Percentiles rank a stretch among this genome's conserved stretches.
Conservation (phyloP, 1,139 yeast species). For the Hyphopichia fennica region DNA sequence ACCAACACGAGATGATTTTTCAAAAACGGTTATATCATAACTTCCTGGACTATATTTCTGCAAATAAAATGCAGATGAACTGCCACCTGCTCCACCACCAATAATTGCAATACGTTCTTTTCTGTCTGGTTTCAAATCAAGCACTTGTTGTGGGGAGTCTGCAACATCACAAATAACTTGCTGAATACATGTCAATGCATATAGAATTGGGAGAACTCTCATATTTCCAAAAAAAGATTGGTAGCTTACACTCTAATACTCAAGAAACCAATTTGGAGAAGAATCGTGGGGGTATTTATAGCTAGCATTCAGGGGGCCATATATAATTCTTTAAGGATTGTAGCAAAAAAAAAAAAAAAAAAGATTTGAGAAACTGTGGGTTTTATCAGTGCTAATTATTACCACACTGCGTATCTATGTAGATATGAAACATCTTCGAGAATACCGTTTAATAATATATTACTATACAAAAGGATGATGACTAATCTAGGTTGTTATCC, state of each 20-base stretch:
- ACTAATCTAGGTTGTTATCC: constrained; percentile 60
- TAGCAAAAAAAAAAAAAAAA: too few species aligned
- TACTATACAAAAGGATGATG: not conserved
- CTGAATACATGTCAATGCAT: not conserved
- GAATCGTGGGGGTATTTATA: too few species aligned
- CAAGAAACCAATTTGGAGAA: too few species aligned
- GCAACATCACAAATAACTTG: not conserved
- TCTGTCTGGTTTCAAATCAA: not conserved
- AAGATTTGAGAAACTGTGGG: too few species aligned
- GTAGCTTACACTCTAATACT: too few species aligned
- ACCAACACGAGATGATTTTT: constrained; percentile 29
- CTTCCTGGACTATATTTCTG: constrained; percentile 23
- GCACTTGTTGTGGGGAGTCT: constrained; percentile 1
- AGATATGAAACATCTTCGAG: not conserved
- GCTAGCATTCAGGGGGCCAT: too few species aligned
- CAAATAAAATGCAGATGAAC: constrained; percentile 40
- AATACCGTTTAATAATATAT: too few species aligned
- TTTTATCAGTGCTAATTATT: too few species aligned
- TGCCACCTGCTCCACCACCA: constrained; percentile 52
- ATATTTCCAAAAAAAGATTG: too few species aligned
- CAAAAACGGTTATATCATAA: constrained; percentile 33
- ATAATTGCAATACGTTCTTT: constrained; percentile 29
- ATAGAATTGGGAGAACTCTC: too few species aligned
- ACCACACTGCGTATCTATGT: too few species aligned
- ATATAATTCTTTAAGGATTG: too few species aligned